Percentiles rank a stretch among this genome's conserved stretches.
Conservation (phyloP, 371 early-diverging fungal species). For the Mortierella sp. region DNA sequence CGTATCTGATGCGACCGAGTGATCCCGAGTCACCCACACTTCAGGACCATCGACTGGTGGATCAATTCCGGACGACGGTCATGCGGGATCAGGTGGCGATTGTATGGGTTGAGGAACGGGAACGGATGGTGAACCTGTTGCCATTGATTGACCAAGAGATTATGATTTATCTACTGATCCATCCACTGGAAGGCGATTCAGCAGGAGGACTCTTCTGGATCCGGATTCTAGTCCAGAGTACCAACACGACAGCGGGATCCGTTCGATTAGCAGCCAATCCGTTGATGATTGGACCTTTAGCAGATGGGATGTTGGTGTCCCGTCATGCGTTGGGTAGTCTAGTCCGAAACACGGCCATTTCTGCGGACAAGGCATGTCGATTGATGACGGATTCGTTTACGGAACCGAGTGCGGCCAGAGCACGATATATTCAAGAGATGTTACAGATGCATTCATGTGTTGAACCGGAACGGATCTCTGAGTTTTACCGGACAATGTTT, state of each 20-base stretch:
- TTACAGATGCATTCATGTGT: conserved; percentile 59
- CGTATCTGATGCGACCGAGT: conserved; percentile 59
- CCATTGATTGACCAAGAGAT: conserved; percentile 36
- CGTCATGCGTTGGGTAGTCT: conserved; percentile 74
- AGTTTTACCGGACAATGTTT: conserved; percentile 51
- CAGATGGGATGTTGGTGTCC: conserved; percentile 77
- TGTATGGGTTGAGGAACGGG: conserved; percentile 49
- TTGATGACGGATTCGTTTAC: conserved; percentile 66
- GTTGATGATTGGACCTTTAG: conserved; percentile 76
- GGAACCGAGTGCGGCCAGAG: conserved; percentile 63
- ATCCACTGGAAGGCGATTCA: conserved; percentile 34
- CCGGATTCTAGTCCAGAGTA: conserved; percentile 33
- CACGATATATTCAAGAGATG: conserved; percentile 68
- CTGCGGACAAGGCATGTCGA: conserved; percentile 71
- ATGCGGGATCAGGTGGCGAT: conserved; percentile 41
- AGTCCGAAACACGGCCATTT: conserved; percentile 76
- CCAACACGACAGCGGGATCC: conserved; percentile 34
- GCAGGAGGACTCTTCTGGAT: conserved; percentile 52
- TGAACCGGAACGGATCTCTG: conserved; percentile 58
- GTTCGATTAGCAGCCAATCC: conserved; percentile 35
- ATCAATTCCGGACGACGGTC: conserved; percentile 38
- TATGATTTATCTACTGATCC: conserved; percentile 48
- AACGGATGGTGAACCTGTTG: conserved; percentile 41
- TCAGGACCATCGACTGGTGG: conserved; percentile 39
- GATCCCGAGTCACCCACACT: conserved; percentile 1